Evolutionary conservation across 257 asterid species (phyloP), one percentile per base, ranked within the genome.

Genomic region (Sherardia arvensis): DNA sequence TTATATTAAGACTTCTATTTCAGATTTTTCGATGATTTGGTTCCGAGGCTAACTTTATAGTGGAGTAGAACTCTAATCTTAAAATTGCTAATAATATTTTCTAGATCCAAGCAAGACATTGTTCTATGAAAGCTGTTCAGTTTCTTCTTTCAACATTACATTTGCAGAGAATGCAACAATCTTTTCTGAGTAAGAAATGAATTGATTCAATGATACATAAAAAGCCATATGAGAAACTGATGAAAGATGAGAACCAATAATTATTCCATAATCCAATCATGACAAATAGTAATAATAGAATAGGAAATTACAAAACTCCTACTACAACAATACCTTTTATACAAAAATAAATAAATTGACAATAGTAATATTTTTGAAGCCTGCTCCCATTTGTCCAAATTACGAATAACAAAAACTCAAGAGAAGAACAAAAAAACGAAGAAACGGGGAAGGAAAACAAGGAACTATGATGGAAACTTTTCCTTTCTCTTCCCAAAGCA

Each of bases 301-400:
- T 36, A 21, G 40, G 43, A 71, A 40, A 47, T 53, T 68, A 48
- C 68, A 69, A 36, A 21, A 4, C 32, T 64, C 70, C 70, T 65
- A 65, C 64, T 51, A 48, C 66, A 71, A 8, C 27, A 60, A 21
- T 49, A 71, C 32, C 65, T 49, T 55, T 62, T 29, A 40, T 64
- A 29, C 61, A 25, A 21, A 53, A 49, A 47, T 4, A 23, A 53
- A 63, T 36, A 54, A 45, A 26, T n/a, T 1, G 26, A 56, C 18
- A 27, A 56, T 28, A 12, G 28, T 27, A 58, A 56, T 45, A 28
- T 43, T 56, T 70, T 18, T 4, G 2, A 57, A 45, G 43, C 27
- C 15, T 26, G 54, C 58, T 62, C 22, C 30, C 65, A 47, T 28
- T 64, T 43, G 69, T 43, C 49, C 74, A 63, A 54, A 61, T 38